phyloP scores from a whole-genome alignment of 306 rosid genomes.

The Oxytropis ochrocephala region DNA sequence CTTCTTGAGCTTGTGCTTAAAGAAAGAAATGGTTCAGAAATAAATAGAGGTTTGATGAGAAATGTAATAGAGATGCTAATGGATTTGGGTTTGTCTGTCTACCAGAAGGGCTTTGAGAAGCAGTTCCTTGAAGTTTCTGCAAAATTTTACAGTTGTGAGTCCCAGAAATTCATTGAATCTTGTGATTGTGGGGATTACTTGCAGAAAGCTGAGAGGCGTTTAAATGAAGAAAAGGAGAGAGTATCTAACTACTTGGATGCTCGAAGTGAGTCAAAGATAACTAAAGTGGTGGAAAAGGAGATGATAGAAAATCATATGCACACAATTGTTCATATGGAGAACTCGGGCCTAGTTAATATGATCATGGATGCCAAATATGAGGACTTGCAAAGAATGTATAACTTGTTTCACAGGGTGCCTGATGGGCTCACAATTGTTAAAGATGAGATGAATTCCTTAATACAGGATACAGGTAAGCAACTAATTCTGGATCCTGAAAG shows the following conservation, averaged over 20 bases:
- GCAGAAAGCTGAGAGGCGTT: slow-evolving; percentile 45
- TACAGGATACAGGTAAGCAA: slow-evolving; percentile 47
- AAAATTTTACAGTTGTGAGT: slow-evolving; percentile 39
- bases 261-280: slow-evolving; percentile 38
- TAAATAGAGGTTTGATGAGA: slow-evolving; percentile 55
- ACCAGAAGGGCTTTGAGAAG: slow-evolving; percentile 45
- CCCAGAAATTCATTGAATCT: slow-evolving; percentile 45
- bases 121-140: slow-evolving; percentile 42
- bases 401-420: slow-evolving; percentile 42
- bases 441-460: slow-evolving; percentile 40
- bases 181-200: slow-evolving; percentile 56
- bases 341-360: slow-evolving; percentile 50
- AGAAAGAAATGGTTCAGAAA: slow-evolving; percentile 48
- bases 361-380: slow-evolving; percentile 47
- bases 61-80: slow-evolving; percentile 42
- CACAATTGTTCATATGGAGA: slow-evolving; percentile 44
- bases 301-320: slow-evolving; percentile 48
- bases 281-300: slow-evolving; percentile 44
- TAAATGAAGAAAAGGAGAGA: slow-evolving; percentile 48
- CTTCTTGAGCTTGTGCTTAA: slow-evolving; percentile 45
- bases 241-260: slow-evolving; percentile 49
- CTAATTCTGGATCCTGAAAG: slow-evolving; percentile 46
- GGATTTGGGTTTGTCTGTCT: slow-evolving; percentile 47
- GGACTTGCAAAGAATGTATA: slow-evolving; percentile 44
- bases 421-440: slow-evolving; percentile 39